Base-by-base conservation (phyloP, 805 yeast species). In the Nakazawaea peltata region DNA sequence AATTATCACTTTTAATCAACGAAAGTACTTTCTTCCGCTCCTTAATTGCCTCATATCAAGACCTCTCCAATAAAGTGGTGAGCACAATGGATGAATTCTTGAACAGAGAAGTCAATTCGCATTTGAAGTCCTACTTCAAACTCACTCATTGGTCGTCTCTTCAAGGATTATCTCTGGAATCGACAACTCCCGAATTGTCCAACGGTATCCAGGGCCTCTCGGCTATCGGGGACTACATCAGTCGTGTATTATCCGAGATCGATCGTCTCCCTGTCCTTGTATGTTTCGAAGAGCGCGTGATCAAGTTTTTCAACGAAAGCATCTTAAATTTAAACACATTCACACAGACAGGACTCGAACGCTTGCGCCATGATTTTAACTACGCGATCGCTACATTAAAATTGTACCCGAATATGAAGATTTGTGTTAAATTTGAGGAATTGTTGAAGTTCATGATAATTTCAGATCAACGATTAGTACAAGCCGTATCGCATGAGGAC, bases 11-110 rank as follows among this genome's bases (percentile, higher is more conserved):
- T 44, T 39, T 56, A 37, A 42, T 54, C 28, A 53, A 49, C 41
- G 42, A 45, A 41, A 50, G 57, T 10, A 62, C 72, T 3, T 59
- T 68, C 31, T 69, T 69, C 42, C 67, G 65, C 34, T 64, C 66
- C 16, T 62, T 67, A 16, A 60, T 61, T 15, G 44, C 42, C 4
- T 63, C 64, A 2, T 69, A 67, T 41, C 39, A 50, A 13, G 54
- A 51, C 6, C 41, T 68, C 17, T 41, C 53, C 25, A 35, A 39
- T 2, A 47, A 54, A 25, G 54, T 62, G 2, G 49, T 52, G 4
- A 42, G 44, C 10, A 48, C 55, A 19, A 41, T 65, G 10, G 43
- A 41, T 5, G 44, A 41, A 8, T 55, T 59, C 34, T 46, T 67
- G 17, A 61, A 58, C 26, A 54, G 56, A 28, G 61, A 61, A 29